Base-by-base conservation (phyloP, 2,329 filamentous ascomycete genomes). In the Hypoxylon rubiginosum region DNA sequence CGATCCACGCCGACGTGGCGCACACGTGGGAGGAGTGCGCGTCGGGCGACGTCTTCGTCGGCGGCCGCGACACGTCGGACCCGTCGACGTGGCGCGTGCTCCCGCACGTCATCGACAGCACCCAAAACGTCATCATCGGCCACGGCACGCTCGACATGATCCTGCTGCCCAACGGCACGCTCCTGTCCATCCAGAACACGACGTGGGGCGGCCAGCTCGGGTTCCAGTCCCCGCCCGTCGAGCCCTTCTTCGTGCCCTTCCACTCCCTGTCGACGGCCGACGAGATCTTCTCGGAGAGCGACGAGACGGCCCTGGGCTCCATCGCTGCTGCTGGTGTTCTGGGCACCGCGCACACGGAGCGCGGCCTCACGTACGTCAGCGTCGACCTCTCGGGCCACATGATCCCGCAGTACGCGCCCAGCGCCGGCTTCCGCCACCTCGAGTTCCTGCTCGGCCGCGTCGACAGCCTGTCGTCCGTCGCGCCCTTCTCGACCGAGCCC, bases 171-270 rank as follows among this genome's bases (percentile, higher is more conserved):
- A 91, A 92, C 75, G 92, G 91, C 15, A 91, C 91, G 0, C 82
- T 95, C 1, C 81, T 93, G 6, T 85, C 86, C 0, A 89, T 94
- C 63, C 92, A 95, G 75, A 94, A 94, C 80, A 92, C 94, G 89
- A 94, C 91, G 0, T 95, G 89, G 88, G 87, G 88, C 62, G 92
- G 91, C 4, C 76, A 83, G 46, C 86, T 91, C 55, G 92, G 92
- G 0, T 94, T 95, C 82, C 86, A 89, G 68, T 75, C 77, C 1
- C 77, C 80, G 0, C 92, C 92, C 0, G 76, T 75, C 1, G 84
- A 88, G 55, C 87, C 89, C 1, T 90, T 92, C 74, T 92, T 87
- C 75, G 90, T 94, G 0, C 91, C 92, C 0, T 89, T 87, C 74
- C 87, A 90, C 70, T 81, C 85, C 58, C 79, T 84, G 21, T 78